Evolutionary conservation across 1,284 basidiomycete species (phyloP).

Genomic region (Blastosporella zonata): DNA sequence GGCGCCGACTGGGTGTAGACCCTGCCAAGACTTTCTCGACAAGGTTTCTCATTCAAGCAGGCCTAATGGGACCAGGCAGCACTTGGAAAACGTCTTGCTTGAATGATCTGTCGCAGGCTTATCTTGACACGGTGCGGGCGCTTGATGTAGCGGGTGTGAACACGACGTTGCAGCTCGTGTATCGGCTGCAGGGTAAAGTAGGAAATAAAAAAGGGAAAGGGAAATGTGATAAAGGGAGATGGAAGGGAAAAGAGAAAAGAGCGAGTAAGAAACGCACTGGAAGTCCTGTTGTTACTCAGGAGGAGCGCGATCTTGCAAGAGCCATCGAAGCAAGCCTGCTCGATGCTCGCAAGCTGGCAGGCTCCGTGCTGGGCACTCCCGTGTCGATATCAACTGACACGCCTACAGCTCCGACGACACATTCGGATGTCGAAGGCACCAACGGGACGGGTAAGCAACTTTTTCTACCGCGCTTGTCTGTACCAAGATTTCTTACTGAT

Average conservation of each 20-base stretch:
- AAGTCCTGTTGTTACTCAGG: constrained; percentile 20
- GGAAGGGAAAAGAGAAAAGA: background rate
- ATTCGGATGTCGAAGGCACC: background rate
- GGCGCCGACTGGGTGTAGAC: constrained; percentile 50
- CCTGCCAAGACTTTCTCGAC: constrained; percentile 48
- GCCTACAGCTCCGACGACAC: background rate
- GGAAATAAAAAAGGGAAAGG: constrained; percentile 8
- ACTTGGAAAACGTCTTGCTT: constrained; percentile 33
- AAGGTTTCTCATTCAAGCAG: constrained; percentile 51
- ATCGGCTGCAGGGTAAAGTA: constrained; percentile 35
- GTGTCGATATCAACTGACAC: background rate
- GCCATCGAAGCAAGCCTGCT: constrained; percentile 73
- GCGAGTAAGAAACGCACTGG: background rate
- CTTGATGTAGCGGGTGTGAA: constrained; percentile 39
- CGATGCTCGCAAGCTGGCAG: constrained; percentile 7
- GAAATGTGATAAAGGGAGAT: no score
- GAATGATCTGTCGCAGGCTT: constrained; percentile 33
- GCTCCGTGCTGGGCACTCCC: no score
- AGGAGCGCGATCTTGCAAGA: constrained; percentile 54
- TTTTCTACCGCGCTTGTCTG: background rate
- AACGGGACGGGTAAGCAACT: background rate
- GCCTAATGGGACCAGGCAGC: constrained; percentile 31
- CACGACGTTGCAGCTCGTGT: constrained; percentile 44
- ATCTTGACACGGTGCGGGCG: constrained; percentile 28
- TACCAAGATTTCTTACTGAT: no score